Percentiles rank a stretch among this genome's conserved stretches.
These are phyloP conservation scores for Penicillium steckii DNA, from an alignment of 495 filamentous ascomycete species.

Conservation along the genomic window DNA sequence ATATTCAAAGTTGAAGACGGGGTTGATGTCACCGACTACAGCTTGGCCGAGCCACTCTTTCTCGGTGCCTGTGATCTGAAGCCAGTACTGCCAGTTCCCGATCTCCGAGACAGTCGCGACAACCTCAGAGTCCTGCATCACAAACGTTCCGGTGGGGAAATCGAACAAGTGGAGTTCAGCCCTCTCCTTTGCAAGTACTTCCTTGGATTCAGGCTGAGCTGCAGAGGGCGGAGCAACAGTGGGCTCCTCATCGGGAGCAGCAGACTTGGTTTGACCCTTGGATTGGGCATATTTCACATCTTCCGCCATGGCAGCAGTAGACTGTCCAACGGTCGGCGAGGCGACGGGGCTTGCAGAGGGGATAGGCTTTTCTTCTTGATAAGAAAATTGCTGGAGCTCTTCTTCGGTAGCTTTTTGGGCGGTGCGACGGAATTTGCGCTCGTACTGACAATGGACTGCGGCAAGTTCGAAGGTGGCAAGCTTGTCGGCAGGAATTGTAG, in stretches of 20 bases:
- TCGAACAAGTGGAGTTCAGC: constrained; percentile 95
- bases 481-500: constrained; percentile 62
- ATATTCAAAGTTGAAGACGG: constrained; percentile 98
- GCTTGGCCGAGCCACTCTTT: constrained; percentile 87
- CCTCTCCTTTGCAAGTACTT: constrained; percentile 70
- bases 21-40: constrained; percentile 87
- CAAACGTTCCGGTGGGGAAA: constrained; percentile 77
- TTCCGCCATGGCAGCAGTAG: constrained; percentile 42
- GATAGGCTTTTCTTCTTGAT: constrained; percentile 74
- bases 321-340: constrained; percentile 53
- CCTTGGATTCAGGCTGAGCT: constrained; percentile 63
- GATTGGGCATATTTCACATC: constrained; percentile 47
- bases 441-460: constrained; percentile 93
- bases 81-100: constrained; percentile 93
- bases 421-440: constrained; percentile 82
- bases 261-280: constrained; percentile 38
- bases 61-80: constrained; percentile 77
- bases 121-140: constrained; percentile 73
- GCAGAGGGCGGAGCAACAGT: constrained; percentile 55
- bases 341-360: constrained; percentile 76
- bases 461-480: constrained; percentile 79
- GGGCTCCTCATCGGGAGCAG: constrained; percentile 20
- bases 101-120: constrained; percentile 80
- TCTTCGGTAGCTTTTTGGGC: constrained; percentile 76
- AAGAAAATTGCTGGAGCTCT: constrained; percentile 79